Conservation (phyloP, 129 eudicot genomes). For the Ambrosia artemisiifolia region DNA sequence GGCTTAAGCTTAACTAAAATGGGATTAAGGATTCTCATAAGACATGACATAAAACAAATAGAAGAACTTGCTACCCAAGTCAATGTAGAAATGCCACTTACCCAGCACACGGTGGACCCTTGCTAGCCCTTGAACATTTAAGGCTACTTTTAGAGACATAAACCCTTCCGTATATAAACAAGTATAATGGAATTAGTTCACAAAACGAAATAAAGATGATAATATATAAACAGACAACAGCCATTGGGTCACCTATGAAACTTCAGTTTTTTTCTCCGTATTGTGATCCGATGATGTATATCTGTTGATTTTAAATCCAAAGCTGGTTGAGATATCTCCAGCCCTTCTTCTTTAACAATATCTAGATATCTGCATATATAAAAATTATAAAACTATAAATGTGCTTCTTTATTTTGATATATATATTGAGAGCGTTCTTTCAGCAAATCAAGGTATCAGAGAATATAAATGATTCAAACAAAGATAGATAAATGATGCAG, state of each 20-base stretch:
- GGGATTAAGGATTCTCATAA: not conserved
- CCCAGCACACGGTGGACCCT: constrained; percentile 97
- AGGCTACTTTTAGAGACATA: constrained; percentile 62
- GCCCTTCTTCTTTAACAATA: constrained; percentile 66
- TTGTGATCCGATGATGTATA: constrained; percentile 89
- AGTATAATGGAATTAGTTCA: constrained; percentile 4
- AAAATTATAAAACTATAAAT: not conserved
- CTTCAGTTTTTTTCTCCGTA: constrained; percentile 49
- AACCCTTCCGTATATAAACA: constrained; percentile 47
- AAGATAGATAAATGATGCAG: constrained; percentile 8
- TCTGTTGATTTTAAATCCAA: constrained; percentile 85
- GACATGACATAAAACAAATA: not conserved
- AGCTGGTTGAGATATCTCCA: constrained; percentile 98
- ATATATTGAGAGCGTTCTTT: not conserved
- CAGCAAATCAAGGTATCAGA: constrained; percentile 5
- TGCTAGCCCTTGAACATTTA: constrained; percentile 58
- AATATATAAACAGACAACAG: not conserved
- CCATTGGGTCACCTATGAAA: constrained; percentile 57
- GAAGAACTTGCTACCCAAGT: not conserved
- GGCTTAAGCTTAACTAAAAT: not conserved
- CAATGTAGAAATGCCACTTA: constrained; percentile 28
- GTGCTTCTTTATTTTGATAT: not conserved
- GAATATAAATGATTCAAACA: not conserved
- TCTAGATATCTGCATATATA: constrained; percentile 60
- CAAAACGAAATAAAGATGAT: constrained; percentile 1